Conservation (phyloP, 2,329 filamentous ascomycete species). For the Didymella keratinophila region DNA sequence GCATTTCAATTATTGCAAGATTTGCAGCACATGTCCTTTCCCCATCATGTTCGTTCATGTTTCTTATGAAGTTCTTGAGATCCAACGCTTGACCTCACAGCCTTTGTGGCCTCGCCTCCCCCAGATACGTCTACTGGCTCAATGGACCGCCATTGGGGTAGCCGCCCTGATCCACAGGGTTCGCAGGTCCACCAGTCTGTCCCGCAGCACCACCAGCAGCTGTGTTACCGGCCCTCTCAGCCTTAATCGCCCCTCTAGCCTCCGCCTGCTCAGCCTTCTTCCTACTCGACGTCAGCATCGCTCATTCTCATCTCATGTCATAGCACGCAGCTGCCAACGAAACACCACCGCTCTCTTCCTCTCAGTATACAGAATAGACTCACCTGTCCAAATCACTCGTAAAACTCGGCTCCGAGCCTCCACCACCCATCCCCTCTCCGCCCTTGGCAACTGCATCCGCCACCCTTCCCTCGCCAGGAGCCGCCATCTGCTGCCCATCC, state of each 20-base stretch:
- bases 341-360: no score
- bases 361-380: no score
- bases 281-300: constrained; percentile 35
- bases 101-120: no score
- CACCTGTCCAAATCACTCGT: constrained; percentile 56
- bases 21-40: no score
- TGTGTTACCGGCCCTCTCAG: constrained; percentile 47
- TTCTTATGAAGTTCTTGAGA: not conserved
- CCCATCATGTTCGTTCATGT: not conserved
- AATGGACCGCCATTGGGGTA: constrained; percentile 32
- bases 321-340: no score
- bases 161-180: constrained; percentile 38
- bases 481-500: constrained; percentile 58
- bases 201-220: constrained; percentile 55
- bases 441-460: constrained; percentile 51
- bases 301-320: no score
- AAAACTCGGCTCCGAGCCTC: constrained; percentile 51
- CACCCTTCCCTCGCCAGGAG: constrained; percentile 57
- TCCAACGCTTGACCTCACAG: no score
- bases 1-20: no score
- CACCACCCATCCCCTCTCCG: constrained; percentile 42
- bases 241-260: constrained; percentile 52
- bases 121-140: constrained; percentile 3
- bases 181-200: constrained; percentile 57
- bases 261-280: constrained; percentile 60